Evolutionary conservation across 345 rosid species (phyloP).

Genomic region (Anastatica hierochuntica): DNA sequence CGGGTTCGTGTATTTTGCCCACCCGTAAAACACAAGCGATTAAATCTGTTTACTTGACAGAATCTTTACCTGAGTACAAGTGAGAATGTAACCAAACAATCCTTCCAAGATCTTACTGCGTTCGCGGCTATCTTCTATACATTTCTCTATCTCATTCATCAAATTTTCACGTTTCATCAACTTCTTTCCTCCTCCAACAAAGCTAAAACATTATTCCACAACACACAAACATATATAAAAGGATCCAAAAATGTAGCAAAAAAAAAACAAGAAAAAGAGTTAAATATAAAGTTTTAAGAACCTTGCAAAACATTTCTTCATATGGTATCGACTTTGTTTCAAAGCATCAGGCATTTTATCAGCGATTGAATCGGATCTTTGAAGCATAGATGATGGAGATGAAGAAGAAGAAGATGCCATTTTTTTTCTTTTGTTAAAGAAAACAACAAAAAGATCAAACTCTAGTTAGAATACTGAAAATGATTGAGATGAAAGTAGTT

Average conservation of each 20-base stretch:
- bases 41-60: too few species aligned
- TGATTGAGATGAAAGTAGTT: conserved; percentile 17
- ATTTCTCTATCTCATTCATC: conserved; percentile 53
- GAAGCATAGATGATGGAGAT: conserved; percentile 21
- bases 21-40: too few species aligned
- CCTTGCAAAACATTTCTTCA: conserved; percentile 80
- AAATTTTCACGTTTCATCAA: conserved; percentile 50
- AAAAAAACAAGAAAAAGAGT: neutral
- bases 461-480: neutral
- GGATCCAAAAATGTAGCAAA: neutral
- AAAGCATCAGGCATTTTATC: conserved; percentile 86
- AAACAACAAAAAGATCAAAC: conserved; percentile 12
- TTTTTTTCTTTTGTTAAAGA: neutral
- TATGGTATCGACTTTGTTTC: conserved; percentile 60
- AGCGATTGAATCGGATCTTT: conserved; percentile 56
- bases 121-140: conserved; percentile 50
- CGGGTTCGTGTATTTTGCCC: too few species aligned
- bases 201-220: conserved; percentile 23
- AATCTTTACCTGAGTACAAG: conserved; percentile 53
- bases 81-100: conserved; percentile 68
- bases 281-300: conserved; percentile 10
- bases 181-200: conserved; percentile 52
- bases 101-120: conserved; percentile 60
- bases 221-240: neutral
- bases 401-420: conserved; percentile 34